Conservation (phyloP, 1,284 basidiomycete genomes). For the Microbotryomycetes sp. region DNA sequence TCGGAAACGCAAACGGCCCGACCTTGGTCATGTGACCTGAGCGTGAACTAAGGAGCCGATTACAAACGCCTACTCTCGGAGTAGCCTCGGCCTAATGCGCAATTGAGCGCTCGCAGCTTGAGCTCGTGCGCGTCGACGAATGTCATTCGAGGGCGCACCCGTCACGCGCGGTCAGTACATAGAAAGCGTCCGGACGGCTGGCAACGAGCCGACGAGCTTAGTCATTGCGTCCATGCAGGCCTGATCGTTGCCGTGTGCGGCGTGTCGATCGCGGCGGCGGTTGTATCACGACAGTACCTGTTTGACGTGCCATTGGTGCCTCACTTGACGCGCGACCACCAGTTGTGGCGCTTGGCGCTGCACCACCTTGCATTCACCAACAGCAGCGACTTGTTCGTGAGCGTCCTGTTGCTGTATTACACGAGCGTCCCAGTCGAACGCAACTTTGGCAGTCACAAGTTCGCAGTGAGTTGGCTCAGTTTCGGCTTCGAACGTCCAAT, state of each 20-base stretch:
- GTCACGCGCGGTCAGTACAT: constrained; percentile 60
- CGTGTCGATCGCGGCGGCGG: constrained; percentile 60
- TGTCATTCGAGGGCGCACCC: constrained; percentile 51
- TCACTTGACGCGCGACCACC: constrained; percentile 43
- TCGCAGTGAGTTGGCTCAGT: constrained; percentile 55
- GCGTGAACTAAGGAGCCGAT: too few species aligned
- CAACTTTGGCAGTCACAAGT: constrained; percentile 78
- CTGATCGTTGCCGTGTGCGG: constrained; percentile 64
- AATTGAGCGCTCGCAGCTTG: too few species aligned
- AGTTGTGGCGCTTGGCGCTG: constrained; percentile 72
- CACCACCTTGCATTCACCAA: constrained; percentile 74
- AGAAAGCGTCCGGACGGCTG: background rate
- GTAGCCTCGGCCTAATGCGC: too few species aligned
- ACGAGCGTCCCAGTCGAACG: constrained; percentile 68
- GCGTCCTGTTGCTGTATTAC: constrained; percentile 66
- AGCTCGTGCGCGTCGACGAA: too few species aligned
- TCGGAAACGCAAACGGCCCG: constrained; percentile 27
- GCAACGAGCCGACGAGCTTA: background rate
- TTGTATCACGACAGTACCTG: constrained; percentile 56
- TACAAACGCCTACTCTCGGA: too few species aligned
- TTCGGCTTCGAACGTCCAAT: background rate
- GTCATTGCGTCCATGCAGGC: constrained; percentile 46
- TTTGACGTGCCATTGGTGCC: constrained; percentile 61
- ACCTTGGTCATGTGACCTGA: background rate
- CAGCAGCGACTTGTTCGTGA: constrained; percentile 74